Evolutionary conservation across 352 stramenopile species (phyloP).

Genomic region (Plasmopara muralis): DNA sequence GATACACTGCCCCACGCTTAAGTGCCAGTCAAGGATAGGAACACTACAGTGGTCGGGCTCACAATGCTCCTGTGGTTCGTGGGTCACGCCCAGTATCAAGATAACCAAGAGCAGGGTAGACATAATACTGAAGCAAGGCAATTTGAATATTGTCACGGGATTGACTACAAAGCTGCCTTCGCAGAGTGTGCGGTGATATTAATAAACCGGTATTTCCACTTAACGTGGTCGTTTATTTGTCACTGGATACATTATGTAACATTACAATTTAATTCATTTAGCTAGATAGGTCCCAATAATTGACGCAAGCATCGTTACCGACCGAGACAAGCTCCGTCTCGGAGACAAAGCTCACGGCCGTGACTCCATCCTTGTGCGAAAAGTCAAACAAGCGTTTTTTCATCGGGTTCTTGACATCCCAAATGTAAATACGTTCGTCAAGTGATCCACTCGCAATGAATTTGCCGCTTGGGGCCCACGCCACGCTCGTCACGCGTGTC

Average conservation of each 20-base stretch:
- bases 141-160: conserved; percentile 28
- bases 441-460: conserved; percentile 89
- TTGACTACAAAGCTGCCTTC: not conserved
- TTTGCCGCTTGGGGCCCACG: conserved; percentile 89
- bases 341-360: conserved; percentile 57
- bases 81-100: conserved; percentile 79
- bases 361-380: conserved; percentile 79
- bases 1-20: conserved; percentile 57
- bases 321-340: conserved; percentile 73
- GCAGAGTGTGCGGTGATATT: not conserved
- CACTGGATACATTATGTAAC: not conserved
- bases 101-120: conserved; percentile 78
- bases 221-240: not conserved
- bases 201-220: not conserved
- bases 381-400: conserved; percentile 70
- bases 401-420: conserved; percentile 80
- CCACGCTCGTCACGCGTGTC: conserved; percentile 88
- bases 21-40: conserved; percentile 64
- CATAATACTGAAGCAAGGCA: conserved; percentile 20
- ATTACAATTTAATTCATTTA: not conserved
- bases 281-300: conserved; percentile 55
- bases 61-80: conserved; percentile 78
- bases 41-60: conserved; percentile 72
- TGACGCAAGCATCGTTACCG: conserved; percentile 78
- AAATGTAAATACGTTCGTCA: conserved; percentile 96